Percentiles rank a stretch among this genome's conserved stretches.
Evolutionary conservation across 2,329 filamentous ascomycete species (phyloP).

Genomic region (Ceratocystis cacaofunesta): DNA sequence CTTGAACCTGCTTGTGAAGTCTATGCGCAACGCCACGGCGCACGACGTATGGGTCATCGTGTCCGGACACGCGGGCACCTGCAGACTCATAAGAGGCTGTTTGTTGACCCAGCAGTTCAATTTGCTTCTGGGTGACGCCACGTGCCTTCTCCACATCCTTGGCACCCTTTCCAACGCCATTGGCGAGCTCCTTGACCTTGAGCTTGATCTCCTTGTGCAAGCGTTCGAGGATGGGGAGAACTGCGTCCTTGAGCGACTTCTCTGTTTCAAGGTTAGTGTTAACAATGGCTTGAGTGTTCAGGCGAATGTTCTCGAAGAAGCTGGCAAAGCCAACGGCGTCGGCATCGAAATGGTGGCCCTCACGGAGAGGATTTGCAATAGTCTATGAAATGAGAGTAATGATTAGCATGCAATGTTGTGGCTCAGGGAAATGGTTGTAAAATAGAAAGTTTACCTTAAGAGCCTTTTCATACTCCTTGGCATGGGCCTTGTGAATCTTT

Average conservation of each 20-base stretch:
- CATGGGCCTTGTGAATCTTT: slow-evolving; percentile 68
- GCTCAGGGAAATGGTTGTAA: slow-evolving; percentile 6
- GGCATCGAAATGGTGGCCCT: slow-evolving; percentile 88
- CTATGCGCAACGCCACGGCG: slow-evolving; percentile 69
- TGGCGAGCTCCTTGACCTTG: slow-evolving; percentile 77
- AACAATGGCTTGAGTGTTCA: slow-evolving; percentile 80
- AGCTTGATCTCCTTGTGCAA: slow-evolving; percentile 94
- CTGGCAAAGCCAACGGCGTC: slow-evolving; percentile 73
- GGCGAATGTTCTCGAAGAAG: slow-evolving; percentile 85
- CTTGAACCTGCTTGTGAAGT: slow-evolving; percentile 75
- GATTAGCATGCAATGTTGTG: slow-evolving; percentile 10
- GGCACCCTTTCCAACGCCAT: slow-evolving; percentile 66
- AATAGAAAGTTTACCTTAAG: slow-evolving; percentile 50
- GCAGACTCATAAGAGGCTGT: slow-evolving; percentile 65
- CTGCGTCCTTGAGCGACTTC: slow-evolving; percentile 71
- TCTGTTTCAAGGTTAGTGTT: slow-evolving; percentile 85
- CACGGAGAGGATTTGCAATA: slow-evolving; percentile 69
- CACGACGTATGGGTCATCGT: slow-evolving; percentile 78
- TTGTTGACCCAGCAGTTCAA: slow-evolving; percentile 81
- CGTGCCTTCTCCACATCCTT: slow-evolving; percentile 90
- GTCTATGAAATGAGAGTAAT: slow-evolving; percentile 36
- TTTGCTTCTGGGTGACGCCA: slow-evolving; percentile 78
- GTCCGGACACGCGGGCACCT: slow-evolving; percentile 53
- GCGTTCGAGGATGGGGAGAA: slow-evolving; percentile 77
- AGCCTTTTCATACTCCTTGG: slow-evolving; percentile 90